A percentile compares a stretch with the other conserved stretches of the same genome.
These are phyloP conservation scores for Anthracocystis setariae DNA, from an alignment of 1,284 basidiomycete genomes.

Conservation along the genomic window DNA sequence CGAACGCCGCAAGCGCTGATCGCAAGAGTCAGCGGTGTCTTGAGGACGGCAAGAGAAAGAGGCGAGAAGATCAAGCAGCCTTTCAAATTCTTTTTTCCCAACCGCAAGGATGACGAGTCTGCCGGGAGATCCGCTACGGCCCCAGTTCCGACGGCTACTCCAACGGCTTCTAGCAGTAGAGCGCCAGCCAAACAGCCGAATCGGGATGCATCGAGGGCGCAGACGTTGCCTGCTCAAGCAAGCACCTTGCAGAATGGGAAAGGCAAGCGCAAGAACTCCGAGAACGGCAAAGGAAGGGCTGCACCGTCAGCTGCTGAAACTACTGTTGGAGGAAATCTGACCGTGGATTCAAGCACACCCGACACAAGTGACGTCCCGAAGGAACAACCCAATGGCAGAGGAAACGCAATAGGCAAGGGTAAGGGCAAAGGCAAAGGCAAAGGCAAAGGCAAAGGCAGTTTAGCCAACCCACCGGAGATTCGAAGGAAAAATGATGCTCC, in stretches of 20 bases:
- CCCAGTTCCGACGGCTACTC: constrained; percentile 4
- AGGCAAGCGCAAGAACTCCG: no score
- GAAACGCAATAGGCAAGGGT: no score
- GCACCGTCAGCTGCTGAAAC: no score
- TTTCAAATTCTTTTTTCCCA: constrained; percentile 47
- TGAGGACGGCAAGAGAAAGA: constrained; percentile 26
- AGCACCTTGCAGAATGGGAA: background rate
- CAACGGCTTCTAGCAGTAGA: background rate
- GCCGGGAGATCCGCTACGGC: constrained; percentile 8
- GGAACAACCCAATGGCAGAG: no score
- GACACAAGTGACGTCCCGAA: no score
- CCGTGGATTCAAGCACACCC: no score
- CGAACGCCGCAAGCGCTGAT: constrained; percentile 35
- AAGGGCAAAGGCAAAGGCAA: constrained; percentile 5
- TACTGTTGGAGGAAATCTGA: no score
- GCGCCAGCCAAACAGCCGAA: constrained; percentile 3
- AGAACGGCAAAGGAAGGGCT: constrained; percentile 3
- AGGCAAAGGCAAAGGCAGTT: constrained; percentile 11
- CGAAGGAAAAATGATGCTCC: constrained; percentile 7
- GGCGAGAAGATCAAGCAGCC: constrained; percentile 46
- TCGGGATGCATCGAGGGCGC: constrained; percentile 1
- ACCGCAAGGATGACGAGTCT: constrained; percentile 25
- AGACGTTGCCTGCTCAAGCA: constrained; percentile 15
- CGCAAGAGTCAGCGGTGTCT: constrained; percentile 27
- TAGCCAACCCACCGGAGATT: constrained; percentile 25